phyloP scores from a whole-genome alignment of 2,329 filamentous ascomycete genomes.

The Pseudogymnoascus sp. region DNA sequence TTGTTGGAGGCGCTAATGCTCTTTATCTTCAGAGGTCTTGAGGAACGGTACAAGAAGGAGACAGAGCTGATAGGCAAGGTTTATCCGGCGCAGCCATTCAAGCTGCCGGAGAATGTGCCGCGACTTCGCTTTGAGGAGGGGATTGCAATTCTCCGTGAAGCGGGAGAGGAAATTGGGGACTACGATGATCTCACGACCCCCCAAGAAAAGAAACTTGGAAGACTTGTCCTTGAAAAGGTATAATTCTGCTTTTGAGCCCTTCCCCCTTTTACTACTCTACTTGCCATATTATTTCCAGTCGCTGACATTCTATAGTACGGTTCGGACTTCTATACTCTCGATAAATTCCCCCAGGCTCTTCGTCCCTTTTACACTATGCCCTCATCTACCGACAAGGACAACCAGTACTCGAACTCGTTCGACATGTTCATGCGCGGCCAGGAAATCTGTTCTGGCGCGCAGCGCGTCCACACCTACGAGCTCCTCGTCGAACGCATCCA shows the following conservation, averaged over 20 bases:
- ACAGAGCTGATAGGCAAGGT: slow-evolving; percentile 13
- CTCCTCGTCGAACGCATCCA: slow-evolving; percentile 50
- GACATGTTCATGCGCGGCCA: slow-evolving; percentile 66
- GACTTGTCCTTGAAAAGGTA: slow-evolving; percentile 7
- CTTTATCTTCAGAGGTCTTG: slow-evolving; percentile 38
- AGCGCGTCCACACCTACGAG: slow-evolving; percentile 55
- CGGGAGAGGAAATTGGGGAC: background rate
- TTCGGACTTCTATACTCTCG: slow-evolving; percentile 60
- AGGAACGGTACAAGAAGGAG: slow-evolving; percentile 31
- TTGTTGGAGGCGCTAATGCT: slow-evolving; percentile 40
- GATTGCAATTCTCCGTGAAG: background rate
- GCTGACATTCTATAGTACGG: slow-evolving; percentile 37
- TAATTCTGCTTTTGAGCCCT: background rate
- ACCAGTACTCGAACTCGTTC: slow-evolving; percentile 49
- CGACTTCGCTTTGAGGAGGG: background rate
- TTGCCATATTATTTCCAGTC: background rate
- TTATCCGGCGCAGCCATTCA: background rate
- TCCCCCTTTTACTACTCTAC: background rate
- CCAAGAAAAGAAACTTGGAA: slow-evolving; percentile 4
- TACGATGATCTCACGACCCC: background rate
- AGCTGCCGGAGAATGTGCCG: background rate
- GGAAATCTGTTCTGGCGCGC: slow-evolving; percentile 59
- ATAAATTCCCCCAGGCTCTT: slow-evolving; percentile 56
- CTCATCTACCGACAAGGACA: slow-evolving; percentile 36
- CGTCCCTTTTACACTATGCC: slow-evolving; percentile 61